Conservation (phyloP, 495 filamentous ascomycete genomes). For the Penicillium longicatenatum region DNA sequence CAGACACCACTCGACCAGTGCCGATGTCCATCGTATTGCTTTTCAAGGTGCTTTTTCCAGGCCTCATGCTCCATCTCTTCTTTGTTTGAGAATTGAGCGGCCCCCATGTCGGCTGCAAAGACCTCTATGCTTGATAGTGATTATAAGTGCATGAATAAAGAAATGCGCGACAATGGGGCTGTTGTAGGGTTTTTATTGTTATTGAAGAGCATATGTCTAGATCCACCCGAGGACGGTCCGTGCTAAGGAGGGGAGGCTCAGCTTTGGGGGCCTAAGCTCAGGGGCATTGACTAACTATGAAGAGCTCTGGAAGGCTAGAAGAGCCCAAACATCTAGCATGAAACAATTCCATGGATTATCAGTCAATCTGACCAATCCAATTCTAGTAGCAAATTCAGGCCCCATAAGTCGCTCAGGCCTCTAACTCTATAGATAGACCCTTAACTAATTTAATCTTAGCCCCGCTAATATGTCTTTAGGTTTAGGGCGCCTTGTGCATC, state of each 20-base stretch:
- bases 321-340: neutral
- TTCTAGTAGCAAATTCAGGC: neutral
- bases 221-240: neutral
- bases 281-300: neutral
- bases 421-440: neutral
- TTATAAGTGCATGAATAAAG: neutral
- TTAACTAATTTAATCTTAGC: neutral
- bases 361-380: neutral
- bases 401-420: neutral
- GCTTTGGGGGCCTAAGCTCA: neutral
- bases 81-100: neutral
- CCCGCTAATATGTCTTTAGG: neutral
- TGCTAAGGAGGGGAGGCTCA: neutral
- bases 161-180: neutral
- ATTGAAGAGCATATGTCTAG: neutral
- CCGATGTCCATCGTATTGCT: constrained; percentile 8
- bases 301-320: neutral
- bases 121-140: neutral
- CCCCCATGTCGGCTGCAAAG: neutral
- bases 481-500: neutral
- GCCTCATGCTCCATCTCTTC: neutral
- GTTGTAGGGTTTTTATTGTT: neutral
- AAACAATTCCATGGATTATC: neutral
- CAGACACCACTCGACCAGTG: neutral
- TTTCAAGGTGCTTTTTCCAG: constrained; percentile 2